phyloP scores from a whole-genome alignment of 2,329 filamentous ascomycete species.

The Claviceps sorghi region DNA sequence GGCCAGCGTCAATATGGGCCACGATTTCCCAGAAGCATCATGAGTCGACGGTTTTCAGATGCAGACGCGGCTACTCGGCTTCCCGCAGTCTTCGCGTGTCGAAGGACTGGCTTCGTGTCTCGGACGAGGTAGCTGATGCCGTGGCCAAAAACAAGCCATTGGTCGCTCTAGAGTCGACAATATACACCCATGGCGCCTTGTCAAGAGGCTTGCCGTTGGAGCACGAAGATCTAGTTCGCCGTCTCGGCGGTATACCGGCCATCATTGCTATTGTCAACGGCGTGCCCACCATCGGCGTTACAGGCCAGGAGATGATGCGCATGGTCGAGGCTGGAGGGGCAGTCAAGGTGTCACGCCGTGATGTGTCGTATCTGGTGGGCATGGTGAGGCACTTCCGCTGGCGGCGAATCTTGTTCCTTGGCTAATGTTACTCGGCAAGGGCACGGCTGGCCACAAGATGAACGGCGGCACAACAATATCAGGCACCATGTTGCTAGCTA shows the following conservation, averaged over 20 bases:
- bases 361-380: constrained; percentile 69
- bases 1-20: neutral
- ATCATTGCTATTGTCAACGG: constrained; percentile 83
- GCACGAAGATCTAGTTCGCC: constrained; percentile 69
- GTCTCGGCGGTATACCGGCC: constrained; percentile 71
- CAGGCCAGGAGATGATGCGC: constrained; percentile 53
- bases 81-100: constrained; percentile 14
- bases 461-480: constrained; percentile 90
- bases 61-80: constrained; percentile 1
- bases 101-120: constrained; percentile 46
- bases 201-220: constrained; percentile 61
- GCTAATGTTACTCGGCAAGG: constrained; percentile 24
- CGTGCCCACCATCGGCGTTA: constrained; percentile 65
- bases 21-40: neutral
- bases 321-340: constrained; percentile 57
- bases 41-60: neutral
- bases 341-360: constrained; percentile 73
- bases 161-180: constrained; percentile 87
- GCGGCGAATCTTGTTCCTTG: constrained; percentile 3
- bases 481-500: constrained; percentile 80
- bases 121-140: constrained; percentile 70
- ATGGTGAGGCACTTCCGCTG: constrained; percentile 36
- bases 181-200: constrained; percentile 87
- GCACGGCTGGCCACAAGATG: constrained; percentile 49
- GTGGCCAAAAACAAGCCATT: constrained; percentile 62